Base-by-base conservation (phyloP, 495 filamentous ascomycete species). In the Lasiosphaeria miniovina region DNA sequence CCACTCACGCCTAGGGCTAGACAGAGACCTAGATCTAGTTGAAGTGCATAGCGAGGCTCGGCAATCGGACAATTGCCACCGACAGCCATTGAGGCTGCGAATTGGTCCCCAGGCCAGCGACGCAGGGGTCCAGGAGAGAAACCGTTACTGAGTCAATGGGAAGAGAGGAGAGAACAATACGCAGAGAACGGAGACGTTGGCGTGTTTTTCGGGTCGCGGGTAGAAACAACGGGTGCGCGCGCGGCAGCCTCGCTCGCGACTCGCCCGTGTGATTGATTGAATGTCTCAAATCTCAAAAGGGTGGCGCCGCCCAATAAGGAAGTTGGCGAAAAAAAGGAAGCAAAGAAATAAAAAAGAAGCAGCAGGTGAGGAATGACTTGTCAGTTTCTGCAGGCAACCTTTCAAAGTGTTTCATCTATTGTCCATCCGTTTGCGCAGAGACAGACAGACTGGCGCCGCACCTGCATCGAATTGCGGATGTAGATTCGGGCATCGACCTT, bases 401-500 rank as follows among this genome's bases (percentile, higher is more conserved):
- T 24, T 57, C 56, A 58, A 52, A 46, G 49, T 61, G 65, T 68
- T 65, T 64, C 62, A 56, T 49, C 46, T 63, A 55, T 63, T 56
- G 61, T 67, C 58, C 59, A 63, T 54, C 60, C 62, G 67, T 65
- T 69, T 65, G 62, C 55, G 54, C 50, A 35, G 49, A 61, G 50
- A 58, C 40, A 43, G 40, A 41, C 14, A 15, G 41, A 32, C 43
- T 46, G 43, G 15, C 11, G 12, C 43, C 15, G 43, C 14, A 24
- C 24, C 24, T 24, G 49, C 41, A n/a, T 15, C 49, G 35, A 59
- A 53, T 50, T 38, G 52, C 61, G 55, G 58, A 57, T 60, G 59
- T 52, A 57, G 64, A 52, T 59, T 68, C 67, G 68, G 67, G 61
- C 56, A 61, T 64, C 65, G 63, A 66, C 68, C 68, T 67, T 40